These are phyloP conservation scores for Pharus latifolius DNA, from an alignment of 176 grass and related monocot species.

Conservation along the genomic window DNA sequence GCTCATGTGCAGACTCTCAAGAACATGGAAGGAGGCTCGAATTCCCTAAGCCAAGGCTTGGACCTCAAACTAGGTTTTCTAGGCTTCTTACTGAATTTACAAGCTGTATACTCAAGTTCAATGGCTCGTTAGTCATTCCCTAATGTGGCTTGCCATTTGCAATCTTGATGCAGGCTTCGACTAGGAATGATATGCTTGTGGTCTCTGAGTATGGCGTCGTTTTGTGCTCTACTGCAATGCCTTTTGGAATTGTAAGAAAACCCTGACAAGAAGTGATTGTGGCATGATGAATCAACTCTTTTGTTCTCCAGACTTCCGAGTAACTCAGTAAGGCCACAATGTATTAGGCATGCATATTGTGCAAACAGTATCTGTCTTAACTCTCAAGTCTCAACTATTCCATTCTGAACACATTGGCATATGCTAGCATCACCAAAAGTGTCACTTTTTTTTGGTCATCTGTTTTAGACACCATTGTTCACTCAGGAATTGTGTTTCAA, in stretches of 20 bases:
- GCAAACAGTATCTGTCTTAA: no score
- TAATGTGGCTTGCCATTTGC: neutral
- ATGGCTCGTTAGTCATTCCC: neutral
- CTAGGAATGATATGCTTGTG: neutral
- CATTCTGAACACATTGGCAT: no score
- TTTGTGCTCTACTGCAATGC: neutral
- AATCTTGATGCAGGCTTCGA: constrained; percentile 46
- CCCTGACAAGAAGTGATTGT: neutral
- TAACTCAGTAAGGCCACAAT: no score
- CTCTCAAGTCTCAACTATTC: no score
- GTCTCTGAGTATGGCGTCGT: neutral
- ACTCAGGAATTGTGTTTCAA: no score
- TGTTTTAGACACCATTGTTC: no score
- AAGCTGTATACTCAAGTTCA: neutral
- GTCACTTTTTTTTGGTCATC: no score
- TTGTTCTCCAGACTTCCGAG: neutral
- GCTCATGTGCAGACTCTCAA: constrained; percentile 47
- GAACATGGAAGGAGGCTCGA: constrained; percentile 24
- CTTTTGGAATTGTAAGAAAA: neutral
- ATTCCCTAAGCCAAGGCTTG: constrained; percentile 38
- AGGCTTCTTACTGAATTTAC: neutral
- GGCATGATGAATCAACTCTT: neutral
- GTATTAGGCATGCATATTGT: neutral
- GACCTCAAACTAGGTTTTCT: constrained; percentile 75
- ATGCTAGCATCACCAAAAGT: neutral